Percentiles rank a stretch among this genome's conserved stretches.
Conservation (phyloP, 805 yeast genomes). For the Clavispora asparagi region DNA sequence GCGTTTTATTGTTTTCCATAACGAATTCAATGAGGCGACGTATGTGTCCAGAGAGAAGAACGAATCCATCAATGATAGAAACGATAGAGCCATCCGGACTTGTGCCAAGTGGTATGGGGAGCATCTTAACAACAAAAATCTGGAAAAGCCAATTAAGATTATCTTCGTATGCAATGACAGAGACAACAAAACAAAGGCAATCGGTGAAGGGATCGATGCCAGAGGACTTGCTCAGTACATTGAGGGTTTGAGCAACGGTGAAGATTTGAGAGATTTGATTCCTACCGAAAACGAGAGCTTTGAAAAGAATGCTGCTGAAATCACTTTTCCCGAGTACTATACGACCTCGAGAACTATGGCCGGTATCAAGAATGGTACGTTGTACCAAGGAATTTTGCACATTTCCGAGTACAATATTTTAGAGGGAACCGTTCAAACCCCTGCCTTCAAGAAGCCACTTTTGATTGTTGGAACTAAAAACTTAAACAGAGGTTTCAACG, state of each 20-base stretch:
- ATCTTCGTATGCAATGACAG: constrained; percentile 75
- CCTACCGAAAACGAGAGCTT: constrained; percentile 50
- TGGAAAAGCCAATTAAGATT: constrained; percentile 36
- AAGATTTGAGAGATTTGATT: constrained; percentile 71
- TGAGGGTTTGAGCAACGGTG: constrained; percentile 60
- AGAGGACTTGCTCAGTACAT: constrained; percentile 66
- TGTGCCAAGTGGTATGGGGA: constrained; percentile 65
- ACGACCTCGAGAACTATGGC: constrained; percentile 81
- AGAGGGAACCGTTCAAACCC: constrained; percentile 75
- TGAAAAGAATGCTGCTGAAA: constrained; percentile 40
- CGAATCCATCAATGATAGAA: constrained; percentile 82
- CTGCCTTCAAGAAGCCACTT: constrained; percentile 75
- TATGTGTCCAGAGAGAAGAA: constrained; percentile 54
- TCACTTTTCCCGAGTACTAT: constrained; percentile 71
- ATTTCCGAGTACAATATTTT: constrained; percentile 82
- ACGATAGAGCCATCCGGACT: constrained; percentile 83
- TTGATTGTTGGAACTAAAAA: constrained; percentile 77
- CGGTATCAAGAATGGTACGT: constrained; percentile 80
- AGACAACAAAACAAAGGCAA: constrained; percentile 56
- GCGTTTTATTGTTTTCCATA: constrained; percentile 86
- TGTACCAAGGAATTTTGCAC: constrained; percentile 79
- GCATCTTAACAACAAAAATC: constrained; percentile 47
- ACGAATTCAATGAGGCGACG: constrained; percentile 78
- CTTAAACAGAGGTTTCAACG: constrained; percentile 85
- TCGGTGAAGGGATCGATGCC: constrained; percentile 47